These are phyloP conservation scores for Trifolium repens DNA, from an alignment of 306 rosid species.

Conservation along the genomic window DNA sequence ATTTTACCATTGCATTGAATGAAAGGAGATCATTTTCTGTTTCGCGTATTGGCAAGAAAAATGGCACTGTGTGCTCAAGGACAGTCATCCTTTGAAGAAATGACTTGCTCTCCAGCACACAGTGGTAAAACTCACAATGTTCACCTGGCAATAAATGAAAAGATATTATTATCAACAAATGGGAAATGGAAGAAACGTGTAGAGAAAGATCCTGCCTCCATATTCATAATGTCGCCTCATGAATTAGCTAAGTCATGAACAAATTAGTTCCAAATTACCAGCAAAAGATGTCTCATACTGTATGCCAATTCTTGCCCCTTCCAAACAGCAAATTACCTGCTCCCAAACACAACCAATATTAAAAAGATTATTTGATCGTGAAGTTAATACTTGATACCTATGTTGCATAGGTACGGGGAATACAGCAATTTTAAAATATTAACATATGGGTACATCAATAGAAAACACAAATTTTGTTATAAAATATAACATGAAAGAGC, in stretches of 20 bases:
- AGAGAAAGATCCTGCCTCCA: conserved; percentile 37
- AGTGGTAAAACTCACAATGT: conserved; percentile 79
- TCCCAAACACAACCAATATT: conserved; percentile 37
- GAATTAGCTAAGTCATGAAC: conserved; percentile 36
- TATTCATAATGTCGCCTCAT: conserved; percentile 30
- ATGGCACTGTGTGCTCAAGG: conserved; percentile 89
- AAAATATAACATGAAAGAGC: too few relatives aligned
- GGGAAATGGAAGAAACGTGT: conserved; percentile 16
- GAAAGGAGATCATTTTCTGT: conserved; percentile 88
- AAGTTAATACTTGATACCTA: neutral
- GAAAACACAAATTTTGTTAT: too few relatives aligned
- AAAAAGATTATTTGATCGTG: conserved; percentile 12
- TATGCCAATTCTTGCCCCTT: conserved; percentile 89
- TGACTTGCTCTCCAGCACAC: conserved; percentile 95
- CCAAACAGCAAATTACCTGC: conserved; percentile 93
- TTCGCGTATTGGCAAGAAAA: conserved; percentile 84
- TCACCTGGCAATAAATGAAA: conserved; percentile 66
- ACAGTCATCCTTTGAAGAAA: conserved; percentile 97
- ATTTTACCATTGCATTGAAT: conserved; percentile 85
- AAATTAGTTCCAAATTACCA: conserved; percentile 57
- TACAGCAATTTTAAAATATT: too few relatives aligned
- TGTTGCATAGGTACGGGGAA: too few relatives aligned
- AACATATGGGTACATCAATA: too few relatives aligned
- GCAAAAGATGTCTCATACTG: conserved; percentile 93
- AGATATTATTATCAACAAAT: conserved; percentile 28